Evolutionary conservation across 75 land plant genomes (phyloP).

Genomic region (Ceratopteris richardii): DNA sequence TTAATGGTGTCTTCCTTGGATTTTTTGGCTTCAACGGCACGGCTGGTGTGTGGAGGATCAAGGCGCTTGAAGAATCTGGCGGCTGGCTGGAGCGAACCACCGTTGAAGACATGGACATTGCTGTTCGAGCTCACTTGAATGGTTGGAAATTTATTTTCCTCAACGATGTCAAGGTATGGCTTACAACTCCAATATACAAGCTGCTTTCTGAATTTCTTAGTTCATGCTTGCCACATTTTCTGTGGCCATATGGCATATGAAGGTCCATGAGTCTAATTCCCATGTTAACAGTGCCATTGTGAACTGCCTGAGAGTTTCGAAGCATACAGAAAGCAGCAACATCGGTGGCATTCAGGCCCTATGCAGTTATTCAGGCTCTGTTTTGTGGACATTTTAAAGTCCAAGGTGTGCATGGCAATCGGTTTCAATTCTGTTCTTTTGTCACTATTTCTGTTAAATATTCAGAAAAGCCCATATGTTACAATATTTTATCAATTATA

Average conservation of each 20-base stretch:
- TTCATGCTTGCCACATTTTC: not conserved
- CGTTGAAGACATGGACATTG: too few species aligned
- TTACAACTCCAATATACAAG: slow-evolving; percentile 7
- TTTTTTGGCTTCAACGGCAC: too few species aligned
- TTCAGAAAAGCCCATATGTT: too few species aligned
- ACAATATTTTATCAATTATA: not conserved
- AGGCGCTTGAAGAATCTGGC: slow-evolving; percentile 71
- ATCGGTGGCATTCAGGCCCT: slow-evolving; percentile 91
- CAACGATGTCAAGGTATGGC: slow-evolving; percentile 79
- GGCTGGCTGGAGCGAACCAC: slow-evolving; percentile 88
- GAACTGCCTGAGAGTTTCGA: slow-evolving; percentile 88
- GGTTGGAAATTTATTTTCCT: slow-evolving; percentile 80
- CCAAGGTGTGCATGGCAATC: slow-evolving; percentile 42
- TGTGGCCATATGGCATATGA: not conserved
- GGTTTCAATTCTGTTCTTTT: not conserved
- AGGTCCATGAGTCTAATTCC: not conserved
- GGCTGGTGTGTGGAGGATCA: too few species aligned
- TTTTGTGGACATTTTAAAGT: slow-evolving; percentile 47
- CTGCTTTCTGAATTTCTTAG: not conserved
- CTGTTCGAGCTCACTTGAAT: slow-evolving; percentile 66
- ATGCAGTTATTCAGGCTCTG: slow-evolving; percentile 86
- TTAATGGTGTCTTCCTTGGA: slow-evolving; percentile 63
- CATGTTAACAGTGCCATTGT: slow-evolving; percentile 74
- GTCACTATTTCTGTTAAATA: not conserved
- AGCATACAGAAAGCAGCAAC: slow-evolving; percentile 84